Percentiles rank a stretch among this genome's conserved stretches.
These are phyloP conservation scores for Eimeria maxima DNA, from an alignment of 169 alveolate species.

Conservation along the genomic window DNA sequence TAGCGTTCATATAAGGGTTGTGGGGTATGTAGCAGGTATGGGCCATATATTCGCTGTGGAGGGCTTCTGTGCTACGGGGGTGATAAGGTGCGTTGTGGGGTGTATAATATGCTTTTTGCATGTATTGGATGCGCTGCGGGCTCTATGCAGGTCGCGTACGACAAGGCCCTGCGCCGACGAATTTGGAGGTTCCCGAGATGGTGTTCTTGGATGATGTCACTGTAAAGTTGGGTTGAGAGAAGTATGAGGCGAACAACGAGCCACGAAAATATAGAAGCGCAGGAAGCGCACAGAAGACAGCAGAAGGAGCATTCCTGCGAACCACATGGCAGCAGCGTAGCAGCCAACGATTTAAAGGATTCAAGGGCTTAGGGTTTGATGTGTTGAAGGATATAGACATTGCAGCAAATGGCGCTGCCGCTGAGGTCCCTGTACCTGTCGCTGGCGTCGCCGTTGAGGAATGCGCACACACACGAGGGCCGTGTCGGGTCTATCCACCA, in stretches of 20 bases:
- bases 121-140: not conserved
- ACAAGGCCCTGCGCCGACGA: conserved; percentile 94
- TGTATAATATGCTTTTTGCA: not conserved
- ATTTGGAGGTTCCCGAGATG: conserved; percentile 93
- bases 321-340: not conserved
- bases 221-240: conserved; percentile 89
- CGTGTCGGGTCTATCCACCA: not conserved
- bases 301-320: not conserved
- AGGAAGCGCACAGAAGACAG: not conserved
- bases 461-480: not conserved
- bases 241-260: not conserved
- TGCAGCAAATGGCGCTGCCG: not conserved
- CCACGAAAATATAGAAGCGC: not conserved
- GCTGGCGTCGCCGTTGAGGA: not conserved
- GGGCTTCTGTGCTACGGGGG: not conserved
- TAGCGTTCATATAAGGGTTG: too few relatives aligned
- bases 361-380: not conserved
- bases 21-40: not conserved
- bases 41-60: not conserved
- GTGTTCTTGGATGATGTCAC: conserved; percentile 92
- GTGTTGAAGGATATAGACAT: not conserved
- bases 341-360: not conserved
- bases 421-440: not conserved
- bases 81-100: not conserved
- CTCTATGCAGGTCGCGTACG: conserved; percentile 89